These are phyloP conservation scores for Lathyrus oleraceus DNA, from an alignment of 306 rosid genomes.

Conservation along the genomic window DNA sequence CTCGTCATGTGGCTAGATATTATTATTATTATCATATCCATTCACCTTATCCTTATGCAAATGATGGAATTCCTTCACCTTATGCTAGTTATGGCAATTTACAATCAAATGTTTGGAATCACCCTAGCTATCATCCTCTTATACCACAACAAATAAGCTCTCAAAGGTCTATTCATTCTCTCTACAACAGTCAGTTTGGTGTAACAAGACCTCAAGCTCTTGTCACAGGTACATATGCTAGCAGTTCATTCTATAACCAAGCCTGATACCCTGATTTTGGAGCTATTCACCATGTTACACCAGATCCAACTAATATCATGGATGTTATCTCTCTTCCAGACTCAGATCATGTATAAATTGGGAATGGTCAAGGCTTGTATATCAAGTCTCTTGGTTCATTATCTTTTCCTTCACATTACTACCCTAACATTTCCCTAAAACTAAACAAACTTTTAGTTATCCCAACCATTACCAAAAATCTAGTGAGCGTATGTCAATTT, in stretches of 20 bases:
- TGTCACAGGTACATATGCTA: background rate
- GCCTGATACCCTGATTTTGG: background rate
- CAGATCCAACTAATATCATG: background rate
- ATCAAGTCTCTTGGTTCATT: background rate
- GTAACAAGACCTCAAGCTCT: background rate
- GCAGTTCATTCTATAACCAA: background rate
- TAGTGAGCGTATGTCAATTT: no score
- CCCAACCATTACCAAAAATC: no score
- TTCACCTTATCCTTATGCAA: no score
- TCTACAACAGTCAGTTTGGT: no score
- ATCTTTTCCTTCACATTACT: background rate
- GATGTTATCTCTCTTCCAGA: background rate
- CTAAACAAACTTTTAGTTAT: no score
- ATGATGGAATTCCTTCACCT: background rate
- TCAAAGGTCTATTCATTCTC: background rate
- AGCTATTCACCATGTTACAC: background rate
- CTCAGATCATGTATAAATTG: background rate
- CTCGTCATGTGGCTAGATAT: background rate
- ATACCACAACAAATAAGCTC: background rate
- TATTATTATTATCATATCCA: background rate
- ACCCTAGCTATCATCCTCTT: background rate
- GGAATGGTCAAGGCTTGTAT: background rate
- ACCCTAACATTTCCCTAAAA: no score
- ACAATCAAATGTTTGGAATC: background rate
- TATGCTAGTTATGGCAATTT: background rate